Evolutionary conservation across 192 early-diverging fungal genomes (phyloP), one percentile per base, ranked within the genome.

Genomic region (Coemansia sp.): DNA sequence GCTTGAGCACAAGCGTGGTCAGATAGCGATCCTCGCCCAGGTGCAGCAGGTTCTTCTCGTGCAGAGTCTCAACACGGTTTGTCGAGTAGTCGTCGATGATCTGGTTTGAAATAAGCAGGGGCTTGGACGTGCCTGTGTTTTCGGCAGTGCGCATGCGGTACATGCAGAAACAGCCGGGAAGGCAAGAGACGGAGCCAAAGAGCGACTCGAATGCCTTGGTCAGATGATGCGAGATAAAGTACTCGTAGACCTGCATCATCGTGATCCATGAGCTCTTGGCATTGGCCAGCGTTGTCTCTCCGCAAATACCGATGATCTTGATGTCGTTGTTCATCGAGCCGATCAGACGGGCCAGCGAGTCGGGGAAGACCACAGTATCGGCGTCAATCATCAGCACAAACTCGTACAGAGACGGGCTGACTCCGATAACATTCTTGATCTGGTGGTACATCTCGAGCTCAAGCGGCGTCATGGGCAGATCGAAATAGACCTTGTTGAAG

Each of bases 241-340:
- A 98, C 85, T 99, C 96, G 77, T 98, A 98, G 43, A 99, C 94
- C 73, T 98, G 96, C 85, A 99, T 98, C 95, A 97, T 97, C 6
- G 96, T 95, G 51, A 93, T 90, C 93, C 93, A 98, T 20, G 94
- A 93, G 55, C 90, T 86, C 74, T 94, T 91, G 76, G 97, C 95
- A 78, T 98, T 98, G 8, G 92, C 88, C 66, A 99, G 85, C 68
- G 86, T 87, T 5, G 98, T 99, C 74, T 99, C 98, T 67, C 98
- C 98, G 74, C 96, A 98, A 22, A 95, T 85, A 35, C 97, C 98
- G 75, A 95, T 91, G 45, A 98, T 91, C 81, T 93, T 91, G 53
- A 88, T 86, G 80, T 99, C 96, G 71, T 95, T 90, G 60, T 91
- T 87, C 88, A 97, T 94, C 41, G 89, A 86, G 11, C 95, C 93